Evolutionary conservation across 768 basidiomycete species (phyloP).

Genomic region (Rhodotorula toruloides): DNA sequence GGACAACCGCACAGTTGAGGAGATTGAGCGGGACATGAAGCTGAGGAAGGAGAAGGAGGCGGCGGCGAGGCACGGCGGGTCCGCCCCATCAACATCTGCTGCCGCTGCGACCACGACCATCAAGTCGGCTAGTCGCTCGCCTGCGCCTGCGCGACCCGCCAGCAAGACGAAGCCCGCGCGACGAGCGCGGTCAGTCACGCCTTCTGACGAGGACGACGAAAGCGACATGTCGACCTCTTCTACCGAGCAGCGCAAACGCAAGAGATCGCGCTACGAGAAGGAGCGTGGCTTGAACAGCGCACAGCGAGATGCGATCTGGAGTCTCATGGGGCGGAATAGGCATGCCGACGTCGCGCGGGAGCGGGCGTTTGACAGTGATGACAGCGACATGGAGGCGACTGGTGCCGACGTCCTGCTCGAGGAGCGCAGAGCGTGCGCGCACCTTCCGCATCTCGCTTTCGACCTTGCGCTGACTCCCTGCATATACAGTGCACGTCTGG

Average conservation of each 20-base stretch:
- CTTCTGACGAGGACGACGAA: too few relatives aligned
- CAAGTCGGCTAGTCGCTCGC: too few relatives aligned
- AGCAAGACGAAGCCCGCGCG: too few relatives aligned
- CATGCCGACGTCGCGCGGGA: conserved; percentile 11
- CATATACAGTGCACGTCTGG: conserved; percentile 14
- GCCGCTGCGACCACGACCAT: too few relatives aligned
- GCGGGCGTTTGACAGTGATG: conserved; percentile 24
- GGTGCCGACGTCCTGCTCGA: conserved; percentile 30
- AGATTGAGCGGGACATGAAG: conserved; percentile 39
- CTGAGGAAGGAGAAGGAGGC: conserved; percentile 13
- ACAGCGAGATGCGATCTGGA: conserved; percentile 15
- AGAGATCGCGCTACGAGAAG: not conserved
- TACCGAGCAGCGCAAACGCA: not conserved
- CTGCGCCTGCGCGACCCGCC: too few relatives aligned
- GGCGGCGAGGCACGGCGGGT: not conserved
- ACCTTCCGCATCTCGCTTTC: not conserved
- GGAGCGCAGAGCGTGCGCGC: conserved; percentile 35
- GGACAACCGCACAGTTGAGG: conserved; percentile 42
- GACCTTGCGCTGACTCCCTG: not conserved
- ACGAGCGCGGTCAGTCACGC: too few relatives aligned
- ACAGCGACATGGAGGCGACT: conserved; percentile 40
- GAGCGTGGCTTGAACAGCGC: not conserved
- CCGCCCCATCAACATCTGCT: too few relatives aligned
- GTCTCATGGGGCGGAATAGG: conserved; percentile 16
- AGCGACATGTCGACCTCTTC: too few relatives aligned